These are phyloP conservation scores for Phenoliferia sp. DNA, from an alignment of 1,284 basidiomycete species.

Conservation along the genomic window DNA sequence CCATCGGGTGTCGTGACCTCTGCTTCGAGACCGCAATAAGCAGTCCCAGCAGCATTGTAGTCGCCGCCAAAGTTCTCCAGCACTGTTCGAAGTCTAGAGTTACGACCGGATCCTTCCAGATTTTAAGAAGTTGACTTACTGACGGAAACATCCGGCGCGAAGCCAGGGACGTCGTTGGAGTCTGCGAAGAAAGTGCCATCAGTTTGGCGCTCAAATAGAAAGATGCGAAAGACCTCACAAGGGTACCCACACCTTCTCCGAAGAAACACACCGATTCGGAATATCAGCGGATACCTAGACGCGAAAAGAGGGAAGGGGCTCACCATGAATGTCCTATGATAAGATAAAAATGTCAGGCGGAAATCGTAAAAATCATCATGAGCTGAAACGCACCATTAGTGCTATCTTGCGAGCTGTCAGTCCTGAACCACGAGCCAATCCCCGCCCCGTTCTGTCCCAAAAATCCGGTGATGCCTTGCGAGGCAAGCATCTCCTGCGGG, in stretches of 20 bases:
- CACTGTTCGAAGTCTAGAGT: constrained; percentile 14
- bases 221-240: too few species aligned
- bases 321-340: constrained; percentile 20
- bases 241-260: too few species aligned
- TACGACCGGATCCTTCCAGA: background rate
- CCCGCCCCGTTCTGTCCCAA: constrained; percentile 12
- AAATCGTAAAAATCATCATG: background rate
- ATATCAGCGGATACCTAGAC: too few species aligned
- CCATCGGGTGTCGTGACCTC: constrained; percentile 21
- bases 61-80: constrained; percentile 21
- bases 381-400: constrained; percentile 16
- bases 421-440: constrained; percentile 28
- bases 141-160: constrained; percentile 16
- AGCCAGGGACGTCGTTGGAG: constrained; percentile 12
- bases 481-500: background rate
- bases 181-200: too few species aligned
- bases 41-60: constrained; percentile 1
- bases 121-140: background rate
- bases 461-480: constrained; percentile 15
- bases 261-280: too few species aligned
- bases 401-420: constrained; percentile 12
- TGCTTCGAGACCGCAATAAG: constrained; percentile 27
- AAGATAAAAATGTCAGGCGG: constrained; percentile 6
- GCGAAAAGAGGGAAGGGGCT: too few species aligned
- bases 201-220: too few species aligned